Evolutionary conservation across 2,329 filamentous ascomycete species (phyloP), one percentile per base, ranked within the genome.

Genomic region (Neoascochyta sp.): DNA sequence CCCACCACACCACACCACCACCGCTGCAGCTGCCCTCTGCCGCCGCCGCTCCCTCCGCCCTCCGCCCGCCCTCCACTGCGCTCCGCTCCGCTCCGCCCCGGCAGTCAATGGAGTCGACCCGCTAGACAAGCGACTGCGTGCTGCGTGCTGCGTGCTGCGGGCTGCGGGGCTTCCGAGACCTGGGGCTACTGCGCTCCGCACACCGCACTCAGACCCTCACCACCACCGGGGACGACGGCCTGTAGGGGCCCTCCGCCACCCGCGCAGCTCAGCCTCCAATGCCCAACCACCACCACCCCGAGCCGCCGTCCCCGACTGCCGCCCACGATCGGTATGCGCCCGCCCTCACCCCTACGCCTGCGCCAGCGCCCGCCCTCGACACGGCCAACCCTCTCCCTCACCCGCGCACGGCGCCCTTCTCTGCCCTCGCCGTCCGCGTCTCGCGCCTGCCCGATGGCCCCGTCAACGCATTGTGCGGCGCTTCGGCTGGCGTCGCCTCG

Each of bases 401-500:
- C 34, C 32, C 24, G 32, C 47, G 47, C 42, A 45, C 47, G 43
- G 40, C 41, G 32, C 46, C 52, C 22, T 39, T 50, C 22, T 52
- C 60, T 24, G 49, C 45, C 22, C 52, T 70, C 23, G 66, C 65
- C 12, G 46, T 64, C 50, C 61, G 49, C 45, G 60, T 56, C 16
- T 59, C 66, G 34, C 64, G 61, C 20, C 60, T 81, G 28, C 75
- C 78, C 16, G 68, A 73, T 35, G 63, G 67, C 28, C 74, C 71
- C 36, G 68, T 96, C 62, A 86, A 93, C 62, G 86, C 87, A 41
- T 72, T 95, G 34, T 83, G 87, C 23, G 92, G 92, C 33, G 90
- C 89, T 27, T 74, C 86, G 35, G 90, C 89, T 28, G 92, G 92
- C 27, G 86, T 96, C 54, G 88, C 87, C 13, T 95, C 89, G 6